Evolutionary conservation across 2,329 filamentous ascomycete genomes (phyloP).

Genomic region (Fusarium protoensiforme): DNA sequence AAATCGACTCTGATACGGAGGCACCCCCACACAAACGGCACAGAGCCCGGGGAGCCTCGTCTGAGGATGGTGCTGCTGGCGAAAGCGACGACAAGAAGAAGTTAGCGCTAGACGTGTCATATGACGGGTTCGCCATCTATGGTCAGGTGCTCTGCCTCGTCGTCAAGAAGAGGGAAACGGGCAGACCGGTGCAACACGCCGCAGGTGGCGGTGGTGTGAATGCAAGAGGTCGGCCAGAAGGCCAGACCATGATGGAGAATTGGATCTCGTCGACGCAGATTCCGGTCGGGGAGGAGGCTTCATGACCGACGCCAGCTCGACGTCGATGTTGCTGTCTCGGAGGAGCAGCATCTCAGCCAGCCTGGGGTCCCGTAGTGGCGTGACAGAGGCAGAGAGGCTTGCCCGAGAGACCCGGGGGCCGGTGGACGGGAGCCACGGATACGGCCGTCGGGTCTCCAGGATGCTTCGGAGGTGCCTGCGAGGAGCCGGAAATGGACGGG

Average conservation of each 20-base stretch:
- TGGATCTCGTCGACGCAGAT: constrained; percentile 86
- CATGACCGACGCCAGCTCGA: constrained; percentile 33
- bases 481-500: constrained; percentile 12
- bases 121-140: constrained; percentile 97
- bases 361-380: constrained; percentile 20
- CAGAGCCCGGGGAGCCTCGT: constrained; percentile 45
- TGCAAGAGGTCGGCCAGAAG: constrained; percentile 48
- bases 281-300: constrained; percentile 53
- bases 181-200: constrained; percentile 52
- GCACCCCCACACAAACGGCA: constrained; percentile 59
- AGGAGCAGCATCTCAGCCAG: constrained; percentile 18
- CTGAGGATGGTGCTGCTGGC: constrained; percentile 45
- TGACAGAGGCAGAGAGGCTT: constrained; percentile 25
- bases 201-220: constrained; percentile 41
- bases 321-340: constrained; percentile 11
- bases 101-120: constrained; percentile 83
- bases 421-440: constrained; percentile 37
- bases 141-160: constrained; percentile 92
- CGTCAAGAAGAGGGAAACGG: constrained; percentile 78
- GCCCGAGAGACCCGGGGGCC: constrained; percentile 18
- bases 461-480: constrained; percentile 15
- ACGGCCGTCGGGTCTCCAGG: constrained; percentile 26
- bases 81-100: constrained; percentile 87
- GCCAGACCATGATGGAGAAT: constrained; percentile 82
- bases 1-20: constrained; percentile 53